Conservation (phyloP, 2,329 filamentous ascomycete species). For the Arthrobotrys entomopaga region DNA sequence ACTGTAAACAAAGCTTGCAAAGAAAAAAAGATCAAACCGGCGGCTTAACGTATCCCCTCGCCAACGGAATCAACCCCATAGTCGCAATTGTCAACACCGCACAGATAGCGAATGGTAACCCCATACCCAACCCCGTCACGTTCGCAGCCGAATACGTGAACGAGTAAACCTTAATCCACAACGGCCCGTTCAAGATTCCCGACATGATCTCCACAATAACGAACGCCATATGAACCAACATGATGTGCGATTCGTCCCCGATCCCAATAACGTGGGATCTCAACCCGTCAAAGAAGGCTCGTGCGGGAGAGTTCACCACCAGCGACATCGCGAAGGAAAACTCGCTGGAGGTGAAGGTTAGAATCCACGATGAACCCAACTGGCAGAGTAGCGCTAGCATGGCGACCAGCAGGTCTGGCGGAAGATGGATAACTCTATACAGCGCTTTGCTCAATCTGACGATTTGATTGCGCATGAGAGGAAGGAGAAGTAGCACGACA, state of each 20-base stretch:
- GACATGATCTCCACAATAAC: slow-evolving; percentile 49
- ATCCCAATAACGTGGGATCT: slow-evolving; percentile 34
- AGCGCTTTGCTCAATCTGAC: slow-evolving; percentile 6
- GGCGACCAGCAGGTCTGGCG: slow-evolving; percentile 42
- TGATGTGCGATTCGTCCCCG: slow-evolving; percentile 41
- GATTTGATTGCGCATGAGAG: slow-evolving; percentile 24
- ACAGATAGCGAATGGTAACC: slow-evolving; percentile 46
- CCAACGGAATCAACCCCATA: slow-evolving; percentile 24
- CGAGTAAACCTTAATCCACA: slow-evolving; percentile 52
- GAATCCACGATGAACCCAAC: slow-evolving; percentile 19
- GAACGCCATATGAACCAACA: slow-evolving; percentile 52
- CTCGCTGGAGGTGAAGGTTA: slow-evolving; percentile 28
- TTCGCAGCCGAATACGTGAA: slow-evolving; percentile 52
- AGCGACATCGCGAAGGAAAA: slow-evolving; percentile 28
- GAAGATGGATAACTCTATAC: slow-evolving; percentile 23
- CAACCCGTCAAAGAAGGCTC: slow-evolving; percentile 51
- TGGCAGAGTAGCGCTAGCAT: slow-evolving; percentile 22
- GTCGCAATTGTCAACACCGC: slow-evolving; percentile 28
- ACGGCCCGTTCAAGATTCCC: slow-evolving; percentile 45
- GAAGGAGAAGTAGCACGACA: slow-evolving; percentile 26
- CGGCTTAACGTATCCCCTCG: slow-evolving; percentile 17
- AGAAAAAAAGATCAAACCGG: slow-evolving; percentile 9
- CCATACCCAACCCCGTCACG: slow-evolving; percentile 47
- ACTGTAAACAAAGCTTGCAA: not conserved
- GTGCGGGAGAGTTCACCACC: slow-evolving; percentile 37